These are phyloP conservation scores for cucumber (Cucumis sativus) DNA, from an alignment of 306 rosid species.

Conservation along the genomic window Cucumber_9930_V3 NC_026657.2:1909001-1909500, in stretches of 20 bases:
- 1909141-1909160: background rate
- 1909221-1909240: no score
- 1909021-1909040: background rate
- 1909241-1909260: no score
- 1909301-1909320: no score
- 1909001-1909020: background rate
- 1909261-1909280: no score
- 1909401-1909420: background rate
- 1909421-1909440: background rate
- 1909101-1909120: background rate
- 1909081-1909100: slow-evolving; percentile 4
- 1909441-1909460: background rate
- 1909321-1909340: background rate
- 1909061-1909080: background rate
- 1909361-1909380: background rate
- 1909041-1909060: background rate
- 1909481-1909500: slow-evolving; percentile 4
- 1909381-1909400: background rate
- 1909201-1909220: no score
- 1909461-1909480: background rate
- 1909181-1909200: no score
- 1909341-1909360: background rate
- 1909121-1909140: background rate
- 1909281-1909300: no score
- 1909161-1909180: background rate